A percentile compares a stretch with the other conserved stretches of the same genome.
These are phyloP conservation scores for Ophiostoma himal-ulmi DNA, from an alignment of 2,329 filamentous ascomycete species.

Conservation along the genomic window DNA sequence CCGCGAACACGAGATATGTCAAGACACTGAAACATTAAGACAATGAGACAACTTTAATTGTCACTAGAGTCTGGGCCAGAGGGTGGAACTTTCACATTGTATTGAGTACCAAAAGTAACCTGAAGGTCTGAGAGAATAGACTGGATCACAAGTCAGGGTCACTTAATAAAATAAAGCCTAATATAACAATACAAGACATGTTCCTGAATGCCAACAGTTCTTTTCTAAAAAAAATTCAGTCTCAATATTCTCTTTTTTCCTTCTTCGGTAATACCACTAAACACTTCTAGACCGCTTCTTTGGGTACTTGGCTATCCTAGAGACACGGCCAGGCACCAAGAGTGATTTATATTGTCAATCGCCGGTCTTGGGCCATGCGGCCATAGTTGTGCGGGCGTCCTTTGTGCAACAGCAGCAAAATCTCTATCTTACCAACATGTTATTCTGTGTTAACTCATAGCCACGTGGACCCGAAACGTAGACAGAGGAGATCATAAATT, in stretches of 20 bases:
- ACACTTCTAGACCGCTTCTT: conserved; percentile 2
- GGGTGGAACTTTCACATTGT: no score
- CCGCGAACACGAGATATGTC: not conserved
- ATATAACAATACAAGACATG: not conserved
- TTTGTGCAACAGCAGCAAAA: not conserved
- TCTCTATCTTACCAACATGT: not conserved
- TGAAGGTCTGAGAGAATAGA: not conserved
- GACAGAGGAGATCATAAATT: not conserved
- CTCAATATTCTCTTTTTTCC: no score
- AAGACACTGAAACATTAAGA: not conserved
- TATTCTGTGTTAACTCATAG: not conserved
- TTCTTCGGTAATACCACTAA: not conserved
- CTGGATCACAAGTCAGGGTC: not conserved
- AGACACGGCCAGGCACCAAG: not conserved
- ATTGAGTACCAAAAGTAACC: no score
- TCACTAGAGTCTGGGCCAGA: no score
- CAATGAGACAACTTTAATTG: no score
- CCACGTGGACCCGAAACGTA: not conserved
- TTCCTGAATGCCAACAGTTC: not conserved
- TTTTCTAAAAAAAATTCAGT: no score
- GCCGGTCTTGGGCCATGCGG: not conserved
- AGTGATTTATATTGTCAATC: not conserved
- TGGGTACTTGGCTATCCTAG: not conserved
- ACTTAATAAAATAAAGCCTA: not conserved
- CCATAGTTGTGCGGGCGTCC: not conserved